Percentiles rank a stretch among this genome's conserved stretches.
Evolutionary conservation across 2,329 filamentous ascomycete genomes (phyloP).

Genomic region (Coniochaeta ligniaria): DNA sequence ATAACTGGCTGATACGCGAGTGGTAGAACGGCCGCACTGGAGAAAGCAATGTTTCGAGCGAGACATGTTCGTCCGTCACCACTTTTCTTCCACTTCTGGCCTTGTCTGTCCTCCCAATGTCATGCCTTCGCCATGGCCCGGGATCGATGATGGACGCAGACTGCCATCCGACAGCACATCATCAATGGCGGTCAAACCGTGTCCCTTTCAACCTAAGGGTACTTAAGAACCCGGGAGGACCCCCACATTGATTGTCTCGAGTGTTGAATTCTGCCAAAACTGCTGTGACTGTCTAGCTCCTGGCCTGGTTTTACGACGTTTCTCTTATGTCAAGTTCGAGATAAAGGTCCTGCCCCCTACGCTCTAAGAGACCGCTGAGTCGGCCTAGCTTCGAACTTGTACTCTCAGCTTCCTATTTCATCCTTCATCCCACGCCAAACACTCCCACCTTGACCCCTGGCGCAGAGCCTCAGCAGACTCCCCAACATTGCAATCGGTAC

Average conservation of each 20-base stretch:
- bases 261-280: conserved; percentile 1
- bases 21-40: conserved; percentile 18
- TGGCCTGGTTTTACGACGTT: neutral
- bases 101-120: neutral
- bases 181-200: conserved; percentile 11
- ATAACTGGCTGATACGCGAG: conserved; percentile 31
- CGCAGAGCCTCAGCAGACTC: conserved; percentile 1
- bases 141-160: conserved; percentile 2
- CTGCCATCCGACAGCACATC: neutral
- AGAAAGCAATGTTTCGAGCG: neutral
- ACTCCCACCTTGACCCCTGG: neutral
- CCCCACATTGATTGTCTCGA: conserved; percentile 4
- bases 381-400: neutral
- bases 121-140: neutral
- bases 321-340: conserved; percentile 1
- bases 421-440: conserved; percentile 5
- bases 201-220: conserved; percentile 2
- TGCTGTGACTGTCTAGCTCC: conserved; percentile 8
- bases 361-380: conserved; percentile 1
- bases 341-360: conserved; percentile 3
- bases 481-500: neutral
- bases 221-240: conserved; percentile 11
- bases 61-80: neutral
- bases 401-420: conserved; percentile 9
- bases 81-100: neutral